Conservation (phyloP, 2,329 filamentous ascomycete genomes). For the Fusarium citri region DNA sequence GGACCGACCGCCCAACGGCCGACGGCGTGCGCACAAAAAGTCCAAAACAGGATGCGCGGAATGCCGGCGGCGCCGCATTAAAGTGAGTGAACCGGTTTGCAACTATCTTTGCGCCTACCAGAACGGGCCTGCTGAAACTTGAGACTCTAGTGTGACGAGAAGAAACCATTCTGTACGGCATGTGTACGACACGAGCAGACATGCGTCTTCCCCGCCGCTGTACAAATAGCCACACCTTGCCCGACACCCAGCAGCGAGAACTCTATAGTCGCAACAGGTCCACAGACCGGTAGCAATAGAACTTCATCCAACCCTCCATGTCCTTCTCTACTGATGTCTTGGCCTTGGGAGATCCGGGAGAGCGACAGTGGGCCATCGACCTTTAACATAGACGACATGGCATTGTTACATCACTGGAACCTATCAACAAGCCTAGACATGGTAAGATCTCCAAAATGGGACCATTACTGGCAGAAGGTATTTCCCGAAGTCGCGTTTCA, state of each 20-base stretch:
- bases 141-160: not conserved
- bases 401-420: not conserved
- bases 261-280: not conserved
- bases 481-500: not conserved
- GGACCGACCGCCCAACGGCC: not conserved
- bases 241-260: not conserved
- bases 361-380: not conserved
- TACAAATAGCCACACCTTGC: not conserved
- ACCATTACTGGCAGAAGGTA: not conserved
- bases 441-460: not conserved
- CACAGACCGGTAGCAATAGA: not conserved
- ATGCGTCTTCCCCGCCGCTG: not conserved
- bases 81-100: not conserved
- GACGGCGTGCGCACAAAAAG: slow-evolving; percentile 2
- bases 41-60: not conserved
- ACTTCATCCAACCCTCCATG: not conserved
- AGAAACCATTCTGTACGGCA: not conserved
- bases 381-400: not conserved
- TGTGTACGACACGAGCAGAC: not conserved
- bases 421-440: not conserved
- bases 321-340: not conserved
- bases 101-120: not conserved
- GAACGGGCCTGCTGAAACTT: too few species aligned
- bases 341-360: not conserved
- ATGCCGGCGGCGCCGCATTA: slow-evolving; percentile 1